Conservation (phyloP, 352 stramenopile genomes). For the Peronosclerospora sorghi region DNA sequence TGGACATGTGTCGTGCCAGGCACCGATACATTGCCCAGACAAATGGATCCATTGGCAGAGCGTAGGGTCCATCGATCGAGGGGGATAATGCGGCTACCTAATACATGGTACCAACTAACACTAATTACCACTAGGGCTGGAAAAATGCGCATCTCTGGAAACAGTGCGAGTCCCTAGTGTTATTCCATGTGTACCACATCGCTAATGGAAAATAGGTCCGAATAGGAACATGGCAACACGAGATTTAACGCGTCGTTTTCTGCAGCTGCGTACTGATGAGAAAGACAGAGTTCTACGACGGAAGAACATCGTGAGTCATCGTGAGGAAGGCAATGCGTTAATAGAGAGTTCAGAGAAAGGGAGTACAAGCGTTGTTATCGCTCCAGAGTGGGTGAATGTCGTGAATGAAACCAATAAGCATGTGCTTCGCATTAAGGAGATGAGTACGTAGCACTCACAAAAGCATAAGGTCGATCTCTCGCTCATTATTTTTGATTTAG, state of each 20-base stretch:
- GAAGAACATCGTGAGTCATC: slow-evolving; percentile 73
- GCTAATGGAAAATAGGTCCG: no score
- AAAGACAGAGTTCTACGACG: slow-evolving; percentile 77
- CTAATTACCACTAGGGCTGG: slow-evolving; percentile 1
- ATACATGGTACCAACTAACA: not conserved
- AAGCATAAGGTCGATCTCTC: not conserved
- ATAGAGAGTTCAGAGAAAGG: slow-evolving; percentile 44
- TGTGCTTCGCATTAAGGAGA: slow-evolving; percentile 64
- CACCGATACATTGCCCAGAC: slow-evolving; percentile 32
- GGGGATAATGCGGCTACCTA: slow-evolving; percentile 9
- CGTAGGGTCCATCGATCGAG: slow-evolving; percentile 42
- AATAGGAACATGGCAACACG: slow-evolving; percentile 52
- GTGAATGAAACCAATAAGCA: slow-evolving; percentile 74
- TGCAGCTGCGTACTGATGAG: slow-evolving; percentile 58
- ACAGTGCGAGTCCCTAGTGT: not conserved
- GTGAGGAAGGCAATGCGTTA: slow-evolving; percentile 56
- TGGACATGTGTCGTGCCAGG: slow-evolving; percentile 68
- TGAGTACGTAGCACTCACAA: slow-evolving; percentile 41
- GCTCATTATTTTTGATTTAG: slow-evolving; percentile 20
- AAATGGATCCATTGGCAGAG: slow-evolving; percentile 48
- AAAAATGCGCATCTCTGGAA: not conserved
- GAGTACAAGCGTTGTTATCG: slow-evolving; percentile 24
- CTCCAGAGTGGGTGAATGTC: slow-evolving; percentile 69
- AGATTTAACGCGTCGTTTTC: slow-evolving; percentile 62
- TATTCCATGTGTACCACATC: no score